These are phyloP conservation scores for Boletus reticuloceps DNA, from an alignment of 768 basidiomycete genomes.

Conservation along the genomic window DNA sequence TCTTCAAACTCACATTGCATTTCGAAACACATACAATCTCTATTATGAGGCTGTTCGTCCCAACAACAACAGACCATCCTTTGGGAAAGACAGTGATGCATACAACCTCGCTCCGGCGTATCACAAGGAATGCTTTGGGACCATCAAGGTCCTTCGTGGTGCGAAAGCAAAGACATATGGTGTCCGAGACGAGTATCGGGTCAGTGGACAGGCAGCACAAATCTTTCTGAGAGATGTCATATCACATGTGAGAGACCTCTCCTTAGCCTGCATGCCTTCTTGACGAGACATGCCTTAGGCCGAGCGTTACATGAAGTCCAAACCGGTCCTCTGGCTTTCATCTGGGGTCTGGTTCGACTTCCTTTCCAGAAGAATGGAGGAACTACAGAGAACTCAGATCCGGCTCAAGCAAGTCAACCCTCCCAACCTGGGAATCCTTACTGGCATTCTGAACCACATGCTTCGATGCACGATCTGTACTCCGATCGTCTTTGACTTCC, in stretches of 20 bases:
- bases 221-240: neutral
- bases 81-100: neutral
- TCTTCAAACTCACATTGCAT: conserved; percentile 5
- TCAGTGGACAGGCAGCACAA: neutral
- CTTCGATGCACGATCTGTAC: neutral
- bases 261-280: too few species aligned
- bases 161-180: neutral
- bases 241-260: too few species aligned
- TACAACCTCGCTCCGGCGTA: neutral
- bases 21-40: conserved; percentile 18
- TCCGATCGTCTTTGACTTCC: conserved; percentile 1
- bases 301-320: neutral
- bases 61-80: neutral
- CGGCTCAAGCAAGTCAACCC: neutral
- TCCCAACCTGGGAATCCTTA: conserved; percentile 6
- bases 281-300: neutral
- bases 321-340: conserved; percentile 1
- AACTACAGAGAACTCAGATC: conserved; percentile 2
- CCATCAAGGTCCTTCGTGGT: neutral
- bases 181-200: neutral
- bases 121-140: neutral
- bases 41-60: conserved; percentile 9
- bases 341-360: conserved; percentile 4
- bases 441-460: conserved; percentile 9
- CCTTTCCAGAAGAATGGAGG: neutral